Evolutionary conservation across 2,329 filamentous ascomycete genomes (phyloP).

Genomic region (Penicillium sp.): DNA sequence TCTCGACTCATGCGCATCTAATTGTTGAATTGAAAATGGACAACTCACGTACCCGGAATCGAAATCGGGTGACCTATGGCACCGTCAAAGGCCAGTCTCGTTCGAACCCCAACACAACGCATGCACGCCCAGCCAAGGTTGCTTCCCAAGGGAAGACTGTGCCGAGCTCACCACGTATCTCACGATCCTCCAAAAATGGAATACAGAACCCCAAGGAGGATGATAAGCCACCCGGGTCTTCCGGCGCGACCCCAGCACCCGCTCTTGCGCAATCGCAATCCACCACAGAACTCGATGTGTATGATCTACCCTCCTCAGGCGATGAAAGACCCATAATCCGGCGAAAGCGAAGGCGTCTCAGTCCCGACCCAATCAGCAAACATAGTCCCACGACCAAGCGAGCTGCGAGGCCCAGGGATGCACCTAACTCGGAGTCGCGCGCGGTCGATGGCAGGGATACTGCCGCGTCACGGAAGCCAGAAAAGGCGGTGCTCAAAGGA

Average conservation of each 20-base stretch:
- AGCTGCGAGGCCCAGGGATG: not conserved
- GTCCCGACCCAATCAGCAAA: not conserved
- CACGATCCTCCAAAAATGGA: not conserved
- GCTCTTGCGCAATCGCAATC: not conserved
- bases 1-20: not conserved
- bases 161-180: not conserved
- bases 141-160: not conserved
- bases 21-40: constrained; percentile 17
- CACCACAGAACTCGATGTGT: constrained; percentile 18
- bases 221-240: constrained; percentile 4
- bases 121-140: not conserved
- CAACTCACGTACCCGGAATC: constrained; percentile 21
- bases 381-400: not conserved
- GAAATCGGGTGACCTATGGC: constrained; percentile 42
- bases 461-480: not conserved
- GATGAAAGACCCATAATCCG: constrained; percentile 22
- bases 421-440: not conserved
- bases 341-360: constrained; percentile 24
- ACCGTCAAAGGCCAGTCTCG: constrained; percentile 23
- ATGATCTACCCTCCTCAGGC: constrained; percentile 30
- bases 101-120: constrained; percentile 1
- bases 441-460: not conserved
- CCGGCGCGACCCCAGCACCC: not conserved
- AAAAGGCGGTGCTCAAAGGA: not conserved
- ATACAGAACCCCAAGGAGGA: constrained; percentile 4